Conservation (phyloP, 192 early-diverging fungal species). For the Backusella luteola region DNA sequence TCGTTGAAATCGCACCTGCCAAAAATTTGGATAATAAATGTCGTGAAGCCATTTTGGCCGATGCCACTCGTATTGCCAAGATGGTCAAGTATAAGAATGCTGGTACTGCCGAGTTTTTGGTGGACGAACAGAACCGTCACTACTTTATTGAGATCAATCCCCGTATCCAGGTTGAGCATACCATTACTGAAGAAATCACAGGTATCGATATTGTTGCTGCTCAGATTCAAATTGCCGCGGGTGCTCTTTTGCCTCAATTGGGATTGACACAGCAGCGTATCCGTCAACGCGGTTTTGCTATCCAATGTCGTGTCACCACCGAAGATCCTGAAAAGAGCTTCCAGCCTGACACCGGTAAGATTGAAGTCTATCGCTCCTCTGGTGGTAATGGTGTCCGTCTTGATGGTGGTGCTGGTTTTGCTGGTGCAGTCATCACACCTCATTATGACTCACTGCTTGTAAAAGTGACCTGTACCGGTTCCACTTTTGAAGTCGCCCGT, state of each 20-base stretch:
- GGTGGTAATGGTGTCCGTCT: constrained; percentile 23
- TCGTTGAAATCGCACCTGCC: constrained; percentile 60
- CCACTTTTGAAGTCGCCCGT: constrained; percentile 87
- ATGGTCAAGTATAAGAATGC: constrained; percentile 51
- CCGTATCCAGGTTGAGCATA: constrained; percentile 67
- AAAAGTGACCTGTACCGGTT: constrained; percentile 86
- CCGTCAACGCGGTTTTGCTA: constrained; percentile 53
- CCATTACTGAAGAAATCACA: constrained; percentile 58
- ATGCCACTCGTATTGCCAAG: constrained; percentile 50
- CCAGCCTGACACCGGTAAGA: constrained; percentile 54
- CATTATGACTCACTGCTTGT: constrained; percentile 96
- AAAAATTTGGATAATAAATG: constrained; percentile 46
- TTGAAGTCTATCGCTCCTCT: constrained; percentile 45
- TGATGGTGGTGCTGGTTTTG: constrained; percentile 62
- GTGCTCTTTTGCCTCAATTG: constrained; percentile 46
- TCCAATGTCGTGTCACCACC: constrained; percentile 58
- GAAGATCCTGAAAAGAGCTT: constrained; percentile 65
- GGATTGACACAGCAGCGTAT: constrained; percentile 14
- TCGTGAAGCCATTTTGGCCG: constrained; percentile 44
- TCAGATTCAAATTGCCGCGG: constrained; percentile 58
- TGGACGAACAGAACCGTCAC: constrained; percentile 45
- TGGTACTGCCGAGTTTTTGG: constrained; percentile 65
- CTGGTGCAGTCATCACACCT: constrained; percentile 88
- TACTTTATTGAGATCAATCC: constrained; percentile 73
- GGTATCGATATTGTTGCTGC: constrained; percentile 63